A percentile compares a stretch with the other conserved stretches of the same genome.
Evolutionary conservation across 1,139 yeast genomes (phyloP).

Genomic region (Yamadazyma atlantica): DNA sequence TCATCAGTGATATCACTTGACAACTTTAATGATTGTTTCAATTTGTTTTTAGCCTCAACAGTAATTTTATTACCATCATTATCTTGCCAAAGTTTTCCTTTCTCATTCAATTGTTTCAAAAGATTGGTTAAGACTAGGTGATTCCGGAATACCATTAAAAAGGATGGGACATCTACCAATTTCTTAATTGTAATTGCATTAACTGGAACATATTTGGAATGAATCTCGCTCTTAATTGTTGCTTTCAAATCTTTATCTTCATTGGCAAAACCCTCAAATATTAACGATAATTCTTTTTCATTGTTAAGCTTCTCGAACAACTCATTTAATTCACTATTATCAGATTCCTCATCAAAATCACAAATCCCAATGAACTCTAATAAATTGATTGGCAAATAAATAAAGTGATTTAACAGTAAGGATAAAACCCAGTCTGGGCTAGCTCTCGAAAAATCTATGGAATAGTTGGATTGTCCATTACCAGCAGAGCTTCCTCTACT

Average conservation of each 20-base stretch:
- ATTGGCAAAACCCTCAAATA: constrained; percentile 4
- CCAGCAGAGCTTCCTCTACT: constrained; percentile 1
- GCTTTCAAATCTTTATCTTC: constrained; percentile 5
- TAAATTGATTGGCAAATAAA: constrained; percentile 27
- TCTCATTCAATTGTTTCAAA: constrained; percentile 9
- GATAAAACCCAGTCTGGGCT: constrained; percentile 20
- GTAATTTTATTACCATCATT: not conserved
- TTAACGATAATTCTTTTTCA: constrained; percentile 17
- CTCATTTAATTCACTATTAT: constrained; percentile 5
- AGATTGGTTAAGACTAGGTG: constrained; percentile 28
- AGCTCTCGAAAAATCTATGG: constrained; percentile 4
- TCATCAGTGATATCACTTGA: constrained; percentile 41
- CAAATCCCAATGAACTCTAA: constrained; percentile 31
- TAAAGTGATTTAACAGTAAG: constrained; percentile 24
- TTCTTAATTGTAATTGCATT: constrained; percentile 22
- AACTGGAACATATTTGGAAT: constrained; percentile 21
- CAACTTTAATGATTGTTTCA: constrained; percentile 37
- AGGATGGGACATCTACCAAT: constrained; percentile 23
- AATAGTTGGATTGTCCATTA: not conserved
- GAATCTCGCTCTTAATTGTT: constrained; percentile 10
- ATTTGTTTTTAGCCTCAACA: constrained; percentile 21
- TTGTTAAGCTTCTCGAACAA: constrained; percentile 20
- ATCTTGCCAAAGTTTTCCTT: constrained; percentile 3
- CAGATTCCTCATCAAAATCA: constrained; percentile 12
- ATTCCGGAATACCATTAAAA: constrained; percentile 34